phyloP scores from a whole-genome alignment of 768 basidiomycete genomes.

The Lactifluus volemus region DNA sequence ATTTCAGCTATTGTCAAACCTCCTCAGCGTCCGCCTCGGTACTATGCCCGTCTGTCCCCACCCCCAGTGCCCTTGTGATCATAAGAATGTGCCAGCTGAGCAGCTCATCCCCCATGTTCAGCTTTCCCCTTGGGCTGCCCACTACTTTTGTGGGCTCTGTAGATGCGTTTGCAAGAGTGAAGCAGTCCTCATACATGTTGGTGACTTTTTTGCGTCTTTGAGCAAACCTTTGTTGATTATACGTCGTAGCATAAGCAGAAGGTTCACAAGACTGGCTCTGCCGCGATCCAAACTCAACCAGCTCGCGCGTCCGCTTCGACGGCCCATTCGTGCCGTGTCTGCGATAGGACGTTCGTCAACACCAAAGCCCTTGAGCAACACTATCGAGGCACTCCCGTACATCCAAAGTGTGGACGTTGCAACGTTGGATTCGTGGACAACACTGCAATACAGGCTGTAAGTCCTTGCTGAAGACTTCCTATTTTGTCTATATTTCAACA shows the following conservation, averaged over 20 bases:
- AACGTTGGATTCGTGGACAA: constrained; percentile 35
- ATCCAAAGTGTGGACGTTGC: constrained; percentile 39
- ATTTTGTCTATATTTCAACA: background rate
- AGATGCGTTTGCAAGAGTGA: constrained; percentile 17
- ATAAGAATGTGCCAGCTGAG: constrained; percentile 5
- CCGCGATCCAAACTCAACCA: background rate
- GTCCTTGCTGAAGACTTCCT: constrained; percentile 6
- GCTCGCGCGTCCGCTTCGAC: background rate
- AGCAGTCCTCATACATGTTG: constrained; percentile 6
- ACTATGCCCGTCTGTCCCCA: constrained; percentile 18
- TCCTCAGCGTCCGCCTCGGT: background rate
- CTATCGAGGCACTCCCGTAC: constrained; percentile 35
- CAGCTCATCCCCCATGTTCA: constrained; percentile 11
- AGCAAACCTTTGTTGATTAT: background rate
- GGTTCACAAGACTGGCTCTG: constrained; percentile 1
- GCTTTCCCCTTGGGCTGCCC: constrained; percentile 13
- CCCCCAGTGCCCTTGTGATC: constrained; percentile 14
- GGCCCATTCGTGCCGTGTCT: background rate
- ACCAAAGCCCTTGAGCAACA: constrained; percentile 34
- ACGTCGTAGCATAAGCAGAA: constrained; percentile 13
- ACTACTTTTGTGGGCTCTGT: constrained; percentile 16
- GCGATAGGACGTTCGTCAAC: background rate
- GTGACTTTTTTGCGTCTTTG: background rate
- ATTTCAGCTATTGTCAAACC: background rate
- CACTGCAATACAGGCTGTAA: constrained; percentile 29